Percentiles rank a stretch among this genome's conserved stretches.
Evolutionary conservation across 352 stramenopile genomes (phyloP).

Genomic region (Globisporangium apiculatum): DNA sequence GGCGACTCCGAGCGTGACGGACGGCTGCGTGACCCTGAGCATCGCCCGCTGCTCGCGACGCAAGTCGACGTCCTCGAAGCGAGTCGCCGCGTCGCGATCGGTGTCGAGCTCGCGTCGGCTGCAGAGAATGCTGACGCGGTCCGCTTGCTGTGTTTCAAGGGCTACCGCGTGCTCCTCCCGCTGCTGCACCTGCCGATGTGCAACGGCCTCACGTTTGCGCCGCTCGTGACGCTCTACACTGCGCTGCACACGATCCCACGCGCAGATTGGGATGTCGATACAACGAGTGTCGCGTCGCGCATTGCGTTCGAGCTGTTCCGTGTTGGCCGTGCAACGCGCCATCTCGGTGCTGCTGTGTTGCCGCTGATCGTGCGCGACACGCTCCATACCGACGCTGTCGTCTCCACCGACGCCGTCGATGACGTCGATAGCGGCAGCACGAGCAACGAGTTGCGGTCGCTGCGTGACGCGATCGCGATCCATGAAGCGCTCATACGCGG

Average conservation of each 20-base stretch:
- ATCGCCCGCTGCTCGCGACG: slow-evolving; percentile 16
- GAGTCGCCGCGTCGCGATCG: slow-evolving; percentile 42
- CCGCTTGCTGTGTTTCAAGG: slow-evolving; percentile 48
- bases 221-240: slow-evolving; percentile 52
- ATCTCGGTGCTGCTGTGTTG: slow-evolving; percentile 15
- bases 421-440: background rate
- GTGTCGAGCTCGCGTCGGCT: slow-evolving; percentile 50
- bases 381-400: background rate
- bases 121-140: slow-evolving; percentile 45
- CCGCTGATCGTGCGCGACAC: slow-evolving; percentile 14
- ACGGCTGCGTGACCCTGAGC: slow-evolving; percentile 22
- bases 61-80: slow-evolving; percentile 45
- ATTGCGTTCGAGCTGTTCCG: slow-evolving; percentile 61
- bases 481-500: background rate
- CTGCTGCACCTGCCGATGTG: slow-evolving; percentile 48
- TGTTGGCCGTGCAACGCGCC: slow-evolving; percentile 18
- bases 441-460: slow-evolving; percentile 9
- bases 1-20: slow-evolving; percentile 40
- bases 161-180: slow-evolving; percentile 57
- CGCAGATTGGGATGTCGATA: slow-evolving; percentile 38
- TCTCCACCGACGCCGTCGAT: background rate
- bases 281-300: slow-evolving; percentile 36
- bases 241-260: slow-evolving; percentile 18
- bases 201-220: slow-evolving; percentile 33
- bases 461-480: slow-evolving; percentile 8